Base-by-base conservation (phyloP, 306 rosid species). In the Morella rubra region DNA sequence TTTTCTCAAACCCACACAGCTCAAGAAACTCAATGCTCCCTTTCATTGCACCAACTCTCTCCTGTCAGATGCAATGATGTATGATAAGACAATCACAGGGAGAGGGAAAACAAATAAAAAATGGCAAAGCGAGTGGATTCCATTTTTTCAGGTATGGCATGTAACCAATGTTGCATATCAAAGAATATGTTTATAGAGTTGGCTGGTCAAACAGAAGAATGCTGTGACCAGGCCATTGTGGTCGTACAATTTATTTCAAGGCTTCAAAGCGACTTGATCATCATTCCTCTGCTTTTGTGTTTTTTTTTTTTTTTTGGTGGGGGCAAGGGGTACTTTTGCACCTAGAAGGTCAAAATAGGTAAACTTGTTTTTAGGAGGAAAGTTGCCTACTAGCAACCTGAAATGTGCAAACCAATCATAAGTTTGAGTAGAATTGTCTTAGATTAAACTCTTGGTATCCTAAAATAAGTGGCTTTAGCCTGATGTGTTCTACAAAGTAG, bases 11-110 rank as follows among this genome's bases (percentile, higher is more conserved):
- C 49, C 97, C 99, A 1, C 99, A 92, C 81, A 95, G 84, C 87
- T 90, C 96, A 67, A 95, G 90, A 89, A 95, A 95, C 85, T 90
- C 90, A 69, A 89, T 73, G 24, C 99, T 93, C 51, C 99, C 99
- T 44, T 56, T 83, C 85, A 95, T 79, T 18, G 89, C 84, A 76
- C 97, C 99, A 60, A 95, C 97, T 79, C 99, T 83, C n/a, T 92
- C 99, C 99, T 95, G 93, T 82, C 55, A 69, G 58, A 76, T 72
- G 65, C 75, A 69, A 22, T 32, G 27, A 37, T 20, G 6, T 9
- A 65, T 42, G 47, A 65, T 42, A 49, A 65, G 14, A 65, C 27
- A 65, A 47, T 24, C 27, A 16, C 44, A 62, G 3, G 19, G 52
- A 50, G 41, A 51, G 44, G 15, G 3, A 49, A 61, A 75, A 41